Conservation (phyloP, 805 yeast genomes). For the Cyberlindnera samutprakarnensis region DNA sequence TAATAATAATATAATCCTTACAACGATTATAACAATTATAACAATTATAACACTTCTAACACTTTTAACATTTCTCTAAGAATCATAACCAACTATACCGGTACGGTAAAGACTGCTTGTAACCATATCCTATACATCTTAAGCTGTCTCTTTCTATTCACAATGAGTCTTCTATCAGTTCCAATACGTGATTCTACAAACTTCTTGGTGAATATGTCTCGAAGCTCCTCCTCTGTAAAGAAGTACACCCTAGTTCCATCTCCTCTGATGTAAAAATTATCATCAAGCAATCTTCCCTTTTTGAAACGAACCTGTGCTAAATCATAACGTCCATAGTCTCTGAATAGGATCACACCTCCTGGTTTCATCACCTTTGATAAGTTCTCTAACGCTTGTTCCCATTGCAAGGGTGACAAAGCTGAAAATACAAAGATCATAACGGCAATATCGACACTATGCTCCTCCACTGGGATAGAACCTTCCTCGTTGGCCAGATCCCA, state of each 20-base stretch:
- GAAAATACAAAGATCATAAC: slow-evolving; percentile 94
- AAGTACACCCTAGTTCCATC: slow-evolving; percentile 98
- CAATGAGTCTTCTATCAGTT: slow-evolving; percentile 84
- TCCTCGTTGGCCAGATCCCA: slow-evolving; percentile 90
- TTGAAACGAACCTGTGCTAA: slow-evolving; percentile 93
- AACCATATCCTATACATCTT: slow-evolving; percentile 98
- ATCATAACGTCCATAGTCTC: slow-evolving; percentile 96
- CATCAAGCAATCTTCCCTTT: slow-evolving; percentile 77
- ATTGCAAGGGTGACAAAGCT: slow-evolving; percentile 87
- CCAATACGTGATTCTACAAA: slow-evolving; percentile 74
- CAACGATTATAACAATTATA: too few species aligned
- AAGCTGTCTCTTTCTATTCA: slow-evolving; percentile 83
- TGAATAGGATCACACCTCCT: slow-evolving; percentile 80
- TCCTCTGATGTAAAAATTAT: slow-evolving; percentile 92
- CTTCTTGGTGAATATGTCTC: slow-evolving; percentile 56
- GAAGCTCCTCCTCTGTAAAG: slow-evolving; percentile 88
- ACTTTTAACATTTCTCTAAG: background rate
- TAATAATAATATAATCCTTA: too few species aligned
- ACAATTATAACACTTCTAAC: too few species aligned
- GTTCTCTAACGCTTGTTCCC: slow-evolving; percentile 75
- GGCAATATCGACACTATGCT: slow-evolving; percentile 78
- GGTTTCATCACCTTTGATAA: slow-evolving; percentile 73
- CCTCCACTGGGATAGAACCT: slow-evolving; percentile 69
- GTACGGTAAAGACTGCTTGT: slow-evolving; percentile 74
- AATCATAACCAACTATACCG: slow-evolving; percentile 7